Conservation (phyloP, 2,329 filamentous ascomycete genomes). For the Xylariaceae sp. region DNA sequence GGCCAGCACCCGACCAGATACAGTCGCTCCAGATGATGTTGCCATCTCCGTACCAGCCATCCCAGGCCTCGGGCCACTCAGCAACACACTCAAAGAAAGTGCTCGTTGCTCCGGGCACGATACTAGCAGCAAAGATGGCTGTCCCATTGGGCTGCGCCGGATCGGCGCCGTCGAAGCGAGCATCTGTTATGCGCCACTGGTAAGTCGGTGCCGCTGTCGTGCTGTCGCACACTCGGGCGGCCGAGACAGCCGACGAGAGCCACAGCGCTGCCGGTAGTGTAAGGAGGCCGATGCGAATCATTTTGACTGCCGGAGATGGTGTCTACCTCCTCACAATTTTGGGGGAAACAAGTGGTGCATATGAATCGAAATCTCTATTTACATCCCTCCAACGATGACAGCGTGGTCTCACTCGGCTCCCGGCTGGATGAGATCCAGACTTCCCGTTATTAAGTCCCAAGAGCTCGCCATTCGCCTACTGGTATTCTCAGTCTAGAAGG, state of each 20-base stretch:
- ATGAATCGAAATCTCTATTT: too few species aligned
- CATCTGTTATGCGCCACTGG: background rate
- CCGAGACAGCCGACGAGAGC: background rate
- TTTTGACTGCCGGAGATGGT: slow-evolving; percentile 37
- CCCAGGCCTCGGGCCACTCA: slow-evolving; percentile 31
- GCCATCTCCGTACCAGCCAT: slow-evolving; percentile 25
- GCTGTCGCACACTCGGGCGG: too few species aligned
- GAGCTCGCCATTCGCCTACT: too few species aligned
- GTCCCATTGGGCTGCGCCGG: slow-evolving; percentile 4
- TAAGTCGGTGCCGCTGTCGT: background rate
- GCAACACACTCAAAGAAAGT: slow-evolving; percentile 32
- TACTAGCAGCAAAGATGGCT: slow-evolving; percentile 24
- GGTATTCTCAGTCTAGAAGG: too few species aligned
- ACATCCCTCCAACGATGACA: too few species aligned
- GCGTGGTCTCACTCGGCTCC: too few species aligned
- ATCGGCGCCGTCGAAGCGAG: background rate
- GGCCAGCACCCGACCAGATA: slow-evolving; percentile 30
- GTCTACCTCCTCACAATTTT: background rate
- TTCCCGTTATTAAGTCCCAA: too few species aligned
- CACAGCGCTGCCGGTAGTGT: slow-evolving; percentile 5
- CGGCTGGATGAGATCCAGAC: too few species aligned
- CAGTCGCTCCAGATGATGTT: slow-evolving; percentile 33
- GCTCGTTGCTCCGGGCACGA: slow-evolving; percentile 17
- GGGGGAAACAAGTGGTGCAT: too few species aligned
- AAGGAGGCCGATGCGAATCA: slow-evolving; percentile 15